Evolutionary conservation across 208 protist genomes (phyloP), one percentile per base, ranked within the genome.

Genomic region (Trypanosoma melophagium): DNA sequence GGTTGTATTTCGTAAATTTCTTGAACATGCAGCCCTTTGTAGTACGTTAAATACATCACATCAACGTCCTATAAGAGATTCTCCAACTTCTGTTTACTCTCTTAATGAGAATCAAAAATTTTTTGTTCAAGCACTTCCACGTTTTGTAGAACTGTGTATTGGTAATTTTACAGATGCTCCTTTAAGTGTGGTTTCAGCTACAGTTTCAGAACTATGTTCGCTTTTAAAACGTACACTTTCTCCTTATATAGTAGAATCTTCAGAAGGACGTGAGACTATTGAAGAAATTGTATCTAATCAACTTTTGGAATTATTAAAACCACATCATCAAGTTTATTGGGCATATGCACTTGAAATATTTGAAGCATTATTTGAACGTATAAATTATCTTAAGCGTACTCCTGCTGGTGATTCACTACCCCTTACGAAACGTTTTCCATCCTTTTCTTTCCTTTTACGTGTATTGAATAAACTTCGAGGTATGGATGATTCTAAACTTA

Each of bases 391-490:
- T 16, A 95, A 95, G 70, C 86, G 89, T 19, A 70, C 75, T 40
- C 44, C 71, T 16, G 51, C 31, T 21, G 76, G 69, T 21, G 63
- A 76, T 35, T 63, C 71, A 59, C 42, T 79, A 16, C 35, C 53
- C 50, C 80, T 92, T 35, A 88, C 83, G 16, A 60, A 76, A 52
- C 84, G 89, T 25, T 90, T 95, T 60, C 84, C 82, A 3, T 66
- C 87, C 5, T 77, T 85, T 5, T 41, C 51, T 10, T 95, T 95
- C 56, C 57, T 93, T 31, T 73, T 95, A 19, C 82, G 83, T 25
- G 90, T 95, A 38, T 81, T 95, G 5, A 89, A 95, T 71, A 95
- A 95, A 78, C 69, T 95, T 25, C 84, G 90, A 24, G 62, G 65
- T 13, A 85, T 93, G 78, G 83, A 95, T 59, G 90, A 95, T 71